Percentiles rank a stretch among this genome's conserved stretches.
These are phyloP conservation scores for Acacia crassicarpa DNA, from an alignment of 306 rosid genomes.

Conservation along the genomic window DNA sequence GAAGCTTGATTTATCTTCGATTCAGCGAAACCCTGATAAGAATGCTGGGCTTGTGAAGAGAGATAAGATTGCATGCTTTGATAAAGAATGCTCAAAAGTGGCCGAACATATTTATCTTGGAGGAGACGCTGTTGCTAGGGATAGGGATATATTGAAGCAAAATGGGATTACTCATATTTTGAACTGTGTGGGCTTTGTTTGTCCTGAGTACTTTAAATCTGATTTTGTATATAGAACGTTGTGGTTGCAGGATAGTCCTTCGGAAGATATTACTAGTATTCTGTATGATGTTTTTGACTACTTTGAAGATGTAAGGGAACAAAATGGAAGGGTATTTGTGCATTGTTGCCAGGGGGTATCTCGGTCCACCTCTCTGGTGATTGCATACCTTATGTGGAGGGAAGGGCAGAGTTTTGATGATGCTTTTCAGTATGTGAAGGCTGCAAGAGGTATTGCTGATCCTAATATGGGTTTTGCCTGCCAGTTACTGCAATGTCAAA, in stretches of 20 bases:
- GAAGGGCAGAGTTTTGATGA: slow-evolving; percentile 99
- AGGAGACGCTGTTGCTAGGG: slow-evolving; percentile 98
- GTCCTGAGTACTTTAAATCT: slow-evolving; percentile 90
- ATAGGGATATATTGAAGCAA: slow-evolving; percentile 80
- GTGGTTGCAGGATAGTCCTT: slow-evolving; percentile 97
- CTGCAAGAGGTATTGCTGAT: slow-evolving; percentile 97
- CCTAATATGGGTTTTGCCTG: slow-evolving; percentile 99
- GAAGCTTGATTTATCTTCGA: slow-evolving; percentile 92
- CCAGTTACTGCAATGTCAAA: slow-evolving; percentile 94
- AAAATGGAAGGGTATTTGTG: slow-evolving; percentile 88
- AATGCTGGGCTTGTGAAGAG: slow-evolving; percentile 92
- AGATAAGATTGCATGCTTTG: slow-evolving; percentile 97
- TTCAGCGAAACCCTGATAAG: slow-evolving; percentile 78
- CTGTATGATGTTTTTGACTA: slow-evolving; percentile 94
- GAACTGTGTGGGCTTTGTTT: slow-evolving; percentile 96
- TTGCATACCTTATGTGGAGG: slow-evolving; percentile 99
- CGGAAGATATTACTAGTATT: slow-evolving; percentile 96
- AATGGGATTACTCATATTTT: slow-evolving; percentile 90
- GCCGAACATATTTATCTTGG: slow-evolving; percentile 95
- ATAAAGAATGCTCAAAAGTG: slow-evolving; percentile 93
- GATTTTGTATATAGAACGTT: slow-evolving; percentile 92
- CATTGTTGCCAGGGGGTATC: slow-evolving; percentile 99
- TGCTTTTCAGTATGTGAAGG: slow-evolving; percentile 98
- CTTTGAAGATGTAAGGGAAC: slow-evolving; percentile 97
- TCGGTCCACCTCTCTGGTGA: slow-evolving; percentile 94